A percentile compares a stretch with the other conserved stretches of the same genome.
Conservation (phyloP, 2,329 filamentous ascomycete species). For the Berkeleyomyces basicola region DNA sequence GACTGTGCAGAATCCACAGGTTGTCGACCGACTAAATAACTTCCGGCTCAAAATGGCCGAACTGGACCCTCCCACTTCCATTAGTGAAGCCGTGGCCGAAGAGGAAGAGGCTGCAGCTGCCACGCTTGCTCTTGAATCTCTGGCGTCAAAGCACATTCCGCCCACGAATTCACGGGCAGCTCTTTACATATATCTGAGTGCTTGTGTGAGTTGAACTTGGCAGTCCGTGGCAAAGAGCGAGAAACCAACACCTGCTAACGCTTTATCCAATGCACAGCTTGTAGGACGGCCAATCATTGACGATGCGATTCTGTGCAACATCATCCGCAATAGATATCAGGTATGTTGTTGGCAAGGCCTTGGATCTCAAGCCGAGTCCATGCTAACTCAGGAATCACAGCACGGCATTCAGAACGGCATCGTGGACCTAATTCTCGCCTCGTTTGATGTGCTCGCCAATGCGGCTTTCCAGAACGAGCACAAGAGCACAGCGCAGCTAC, state of each 20-base stretch:
- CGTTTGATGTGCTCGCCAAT: conserved; percentile 81
- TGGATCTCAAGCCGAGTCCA: neutral
- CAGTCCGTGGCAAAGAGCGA: neutral
- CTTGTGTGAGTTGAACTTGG: conserved; percentile 42
- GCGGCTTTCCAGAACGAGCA: conserved; percentile 53
- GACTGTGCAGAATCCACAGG: conserved; percentile 39
- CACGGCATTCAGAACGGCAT: conserved; percentile 62
- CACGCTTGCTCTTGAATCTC: conserved; percentile 34
- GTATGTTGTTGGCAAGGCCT: conserved; percentile 27
- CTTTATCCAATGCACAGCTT: conserved; percentile 36
- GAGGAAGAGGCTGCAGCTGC: conserved; percentile 28
- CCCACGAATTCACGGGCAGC: conserved; percentile 62
- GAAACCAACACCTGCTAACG: neutral
- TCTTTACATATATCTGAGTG: conserved; percentile 71
- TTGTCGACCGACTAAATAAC: conserved; percentile 36
- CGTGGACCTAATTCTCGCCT: conserved; percentile 69
- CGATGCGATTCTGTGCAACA: conserved; percentile 60
- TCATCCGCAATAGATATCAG: conserved; percentile 71
- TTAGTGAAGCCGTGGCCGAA: neutral
- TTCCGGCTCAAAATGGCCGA: conserved; percentile 40
- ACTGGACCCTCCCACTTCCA: conserved; percentile 25
- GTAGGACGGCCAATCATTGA: conserved; percentile 70
- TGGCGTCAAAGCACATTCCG: conserved; percentile 46
- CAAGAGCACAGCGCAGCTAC: conserved; percentile 45
- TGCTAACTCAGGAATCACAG: conserved; percentile 22